phyloP scores from a whole-genome alignment of 331 rosid genomes.

The Cydonia oblonga region DNA sequence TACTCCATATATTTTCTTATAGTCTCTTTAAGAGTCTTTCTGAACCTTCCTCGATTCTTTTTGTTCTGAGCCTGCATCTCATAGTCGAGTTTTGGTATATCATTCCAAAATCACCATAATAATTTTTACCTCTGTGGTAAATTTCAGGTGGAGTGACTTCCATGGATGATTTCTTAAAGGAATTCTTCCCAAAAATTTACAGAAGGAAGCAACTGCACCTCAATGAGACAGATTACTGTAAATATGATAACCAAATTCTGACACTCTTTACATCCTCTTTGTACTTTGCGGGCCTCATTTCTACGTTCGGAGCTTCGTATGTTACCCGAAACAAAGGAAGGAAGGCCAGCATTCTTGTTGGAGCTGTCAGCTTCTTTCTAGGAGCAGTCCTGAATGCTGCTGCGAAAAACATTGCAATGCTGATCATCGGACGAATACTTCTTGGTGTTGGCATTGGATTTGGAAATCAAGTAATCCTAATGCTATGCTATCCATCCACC shows the following conservation, averaged over 20 bases:
- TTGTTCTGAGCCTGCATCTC: too few relatives aligned
- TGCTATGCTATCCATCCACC: background rate
- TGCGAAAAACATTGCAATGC: slow-evolving; percentile 57
- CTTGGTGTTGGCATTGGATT: slow-evolving; percentile 86
- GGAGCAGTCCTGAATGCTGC: slow-evolving; percentile 74
- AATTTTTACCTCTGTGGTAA: background rate
- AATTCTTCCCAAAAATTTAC: slow-evolving; percentile 63
- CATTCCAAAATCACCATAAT: background rate
- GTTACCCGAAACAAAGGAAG: slow-evolving; percentile 70
- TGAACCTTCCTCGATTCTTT: too few relatives aligned
- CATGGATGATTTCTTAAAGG: slow-evolving; percentile 77
- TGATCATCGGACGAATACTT: slow-evolving; percentile 63
- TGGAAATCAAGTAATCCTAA: slow-evolving; percentile 66
- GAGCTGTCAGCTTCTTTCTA: slow-evolving; percentile 61
- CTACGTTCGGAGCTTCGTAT: slow-evolving; percentile 71
- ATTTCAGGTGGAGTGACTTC: slow-evolving; percentile 81
- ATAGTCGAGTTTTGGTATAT: too few relatives aligned
- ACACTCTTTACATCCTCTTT: slow-evolving; percentile 89
- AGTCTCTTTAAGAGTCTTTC: too few relatives aligned
- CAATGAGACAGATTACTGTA: slow-evolving; percentile 79
- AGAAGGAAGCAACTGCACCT: slow-evolving; percentile 55
- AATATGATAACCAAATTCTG: slow-evolving; percentile 78
- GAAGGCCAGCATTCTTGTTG: slow-evolving; percentile 72
- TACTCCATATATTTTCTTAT: too few relatives aligned
- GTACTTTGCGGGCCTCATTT: slow-evolving; percentile 68